Evolutionary conservation across 345 rosid genomes (phyloP).

Genomic region (Moricandia arvensis): DNA sequence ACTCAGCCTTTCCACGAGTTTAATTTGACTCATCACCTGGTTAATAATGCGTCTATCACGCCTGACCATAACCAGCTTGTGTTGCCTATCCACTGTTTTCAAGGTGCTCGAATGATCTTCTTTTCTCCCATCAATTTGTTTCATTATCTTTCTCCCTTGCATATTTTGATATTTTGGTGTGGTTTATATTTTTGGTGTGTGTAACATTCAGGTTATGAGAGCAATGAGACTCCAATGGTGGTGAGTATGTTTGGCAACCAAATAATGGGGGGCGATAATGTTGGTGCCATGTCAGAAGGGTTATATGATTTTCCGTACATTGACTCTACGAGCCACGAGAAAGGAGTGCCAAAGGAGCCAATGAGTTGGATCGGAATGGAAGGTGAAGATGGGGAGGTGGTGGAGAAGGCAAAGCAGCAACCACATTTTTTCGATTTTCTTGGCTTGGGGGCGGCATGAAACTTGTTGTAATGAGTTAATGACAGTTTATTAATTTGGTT

Average conservation of each 20-base stretch:
- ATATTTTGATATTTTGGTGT: neutral
- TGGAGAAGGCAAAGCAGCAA: slow-evolving; percentile 18
- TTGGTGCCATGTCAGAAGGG: slow-evolving; percentile 8
- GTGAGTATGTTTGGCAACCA: slow-evolving; percentile 32
- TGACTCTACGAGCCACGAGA: slow-evolving; percentile 16
- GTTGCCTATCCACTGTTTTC: slow-evolving; percentile 37
- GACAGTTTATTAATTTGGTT: slow-evolving; percentile 3
- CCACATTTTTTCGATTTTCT: slow-evolving; percentile 41
- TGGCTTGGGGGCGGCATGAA: slow-evolving; percentile 36
- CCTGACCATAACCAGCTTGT: slow-evolving; percentile 21
- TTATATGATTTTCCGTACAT: slow-evolving; percentile 4
- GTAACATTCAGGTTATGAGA: slow-evolving; percentile 27
- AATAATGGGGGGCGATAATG: slow-evolving; percentile 27
- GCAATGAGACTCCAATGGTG: slow-evolving; percentile 22
- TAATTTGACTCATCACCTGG: slow-evolving; percentile 12
- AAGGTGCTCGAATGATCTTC: slow-evolving; percentile 15
- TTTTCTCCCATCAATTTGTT: neutral
- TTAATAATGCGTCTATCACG: slow-evolving; percentile 9
- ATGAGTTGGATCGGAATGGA: slow-evolving; percentile 17
- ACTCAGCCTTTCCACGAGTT: slow-evolving; percentile 35
- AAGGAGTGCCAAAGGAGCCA: slow-evolving; percentile 7
- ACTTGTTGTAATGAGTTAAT: slow-evolving; percentile 3
- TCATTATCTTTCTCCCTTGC: neutral
- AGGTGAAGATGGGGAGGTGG: slow-evolving; percentile 12
- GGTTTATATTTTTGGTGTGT: neutral